Conservation (phyloP, 495 filamentous ascomycete species). For the Aspergillus hancockii region DNA sequence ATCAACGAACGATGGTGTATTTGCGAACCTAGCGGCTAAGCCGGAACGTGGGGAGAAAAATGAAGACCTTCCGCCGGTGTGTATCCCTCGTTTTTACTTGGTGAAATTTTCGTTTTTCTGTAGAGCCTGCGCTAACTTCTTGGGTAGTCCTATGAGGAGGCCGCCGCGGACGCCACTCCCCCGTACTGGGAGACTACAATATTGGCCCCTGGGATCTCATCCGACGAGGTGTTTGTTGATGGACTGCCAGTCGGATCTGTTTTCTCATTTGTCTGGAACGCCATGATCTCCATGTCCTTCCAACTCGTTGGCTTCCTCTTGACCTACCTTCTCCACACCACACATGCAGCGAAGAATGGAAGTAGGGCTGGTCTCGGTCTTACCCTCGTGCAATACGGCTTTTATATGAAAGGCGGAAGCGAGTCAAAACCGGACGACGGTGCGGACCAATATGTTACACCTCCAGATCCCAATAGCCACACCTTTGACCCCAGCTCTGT, state of each 20-base stretch:
- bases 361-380: conserved; percentile 92
- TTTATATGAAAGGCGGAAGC: conserved; percentile 77
- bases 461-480: conserved; percentile 86
- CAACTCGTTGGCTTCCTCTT: conserved; percentile 95
- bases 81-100: conserved; percentile 24
- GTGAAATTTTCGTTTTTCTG: conserved; percentile 12
- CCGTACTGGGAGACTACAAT: conserved; percentile 99
- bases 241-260: conserved; percentile 93
- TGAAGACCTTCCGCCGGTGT: conserved; percentile 87
- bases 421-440: conserved; percentile 47
- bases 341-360: conserved; percentile 96
- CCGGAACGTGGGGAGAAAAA: conserved; percentile 80
- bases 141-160: conserved; percentile 92
- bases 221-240: conserved; percentile 94
- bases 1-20: conserved; percentile 83
- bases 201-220: conserved; percentile 80
- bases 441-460: conserved; percentile 54
- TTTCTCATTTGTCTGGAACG: conserved; percentile 97
- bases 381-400: conserved; percentile 94
- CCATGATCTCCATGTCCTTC: conserved; percentile 98
- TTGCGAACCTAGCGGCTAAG: conserved; percentile 91
- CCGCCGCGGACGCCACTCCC: conserved; percentile 91
- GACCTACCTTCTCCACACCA: conserved; percentile 96
- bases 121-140: background rate
- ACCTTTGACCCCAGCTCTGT: conserved; percentile 78